Conservation (phyloP, 176 grass and related monocot species). For the Phoenix roebelenii region DNA sequence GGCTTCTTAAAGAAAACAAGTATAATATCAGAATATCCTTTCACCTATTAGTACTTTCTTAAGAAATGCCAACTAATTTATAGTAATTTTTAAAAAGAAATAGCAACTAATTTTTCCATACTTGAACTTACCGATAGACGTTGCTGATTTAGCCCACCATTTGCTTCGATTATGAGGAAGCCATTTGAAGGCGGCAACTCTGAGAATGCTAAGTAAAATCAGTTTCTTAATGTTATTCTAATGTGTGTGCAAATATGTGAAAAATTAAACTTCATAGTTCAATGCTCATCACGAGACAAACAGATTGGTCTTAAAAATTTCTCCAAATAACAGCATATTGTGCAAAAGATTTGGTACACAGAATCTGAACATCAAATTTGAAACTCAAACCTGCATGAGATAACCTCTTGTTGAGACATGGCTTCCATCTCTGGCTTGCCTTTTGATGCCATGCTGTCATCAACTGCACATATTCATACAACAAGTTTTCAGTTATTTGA, state of each 20-base stretch:
- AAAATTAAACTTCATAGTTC: too few species aligned
- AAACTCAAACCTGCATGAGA: constrained; percentile 49
- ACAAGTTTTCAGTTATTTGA: constrained; percentile 1
- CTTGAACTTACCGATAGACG: constrained; percentile 76
- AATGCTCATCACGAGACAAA: too few species aligned
- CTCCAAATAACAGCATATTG: too few species aligned
- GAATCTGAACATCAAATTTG: neutral
- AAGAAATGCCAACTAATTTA: too few species aligned
- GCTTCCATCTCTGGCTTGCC: constrained; percentile 44
- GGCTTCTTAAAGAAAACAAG: too few species aligned
- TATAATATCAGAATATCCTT: too few species aligned
- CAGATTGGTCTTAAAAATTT: too few species aligned
- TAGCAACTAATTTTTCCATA: neutral
- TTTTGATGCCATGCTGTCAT: constrained; percentile 39
- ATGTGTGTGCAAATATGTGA: too few species aligned
- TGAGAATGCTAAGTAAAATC: constrained; percentile 29
- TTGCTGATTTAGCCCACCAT: constrained; percentile 93
- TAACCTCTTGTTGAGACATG: constrained; percentile 43
- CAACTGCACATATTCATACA: constrained; percentile 36
- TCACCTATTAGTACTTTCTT: too few species aligned
- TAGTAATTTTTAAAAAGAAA: too few species aligned
- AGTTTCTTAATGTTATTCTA: neutral
- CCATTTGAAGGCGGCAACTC: constrained; percentile 77
- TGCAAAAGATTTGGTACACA: too few species aligned
- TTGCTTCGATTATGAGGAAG: constrained; percentile 87